A percentile compares a stretch with the other conserved stretches of the same genome.
Evolutionary conservation across 2,329 filamentous ascomycete species (phyloP).

Genomic region (Xylaria sp.): DNA sequence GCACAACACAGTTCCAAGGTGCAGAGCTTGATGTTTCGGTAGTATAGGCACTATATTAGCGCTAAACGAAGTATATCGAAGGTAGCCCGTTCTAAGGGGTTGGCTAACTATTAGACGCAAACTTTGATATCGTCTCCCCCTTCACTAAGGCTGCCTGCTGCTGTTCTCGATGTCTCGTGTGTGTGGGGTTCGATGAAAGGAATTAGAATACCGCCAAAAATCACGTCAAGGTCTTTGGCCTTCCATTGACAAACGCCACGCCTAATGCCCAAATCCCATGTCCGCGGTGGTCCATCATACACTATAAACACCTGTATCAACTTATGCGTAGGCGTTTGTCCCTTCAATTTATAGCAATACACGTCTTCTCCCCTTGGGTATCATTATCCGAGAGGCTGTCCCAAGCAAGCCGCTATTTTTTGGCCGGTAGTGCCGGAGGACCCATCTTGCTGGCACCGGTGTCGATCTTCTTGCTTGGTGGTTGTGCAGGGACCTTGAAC

Average conservation of each 20-base stretch:
- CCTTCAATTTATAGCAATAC: conserved; percentile 8
- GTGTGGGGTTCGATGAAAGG: background rate
- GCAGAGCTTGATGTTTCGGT: background rate
- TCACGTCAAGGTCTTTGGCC: conserved; percentile 4
- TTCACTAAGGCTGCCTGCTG: background rate
- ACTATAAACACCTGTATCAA: background rate
- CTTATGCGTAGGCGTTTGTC: conserved; percentile 9
- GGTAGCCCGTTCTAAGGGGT: background rate
- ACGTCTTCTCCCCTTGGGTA: conserved; percentile 3
- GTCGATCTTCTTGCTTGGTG: conserved; percentile 74
- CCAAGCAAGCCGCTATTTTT: conserved; percentile 38
- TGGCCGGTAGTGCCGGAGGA: conserved; percentile 45
- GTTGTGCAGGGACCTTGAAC: conserved; percentile 78
- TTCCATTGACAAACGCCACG: conserved; percentile 29
- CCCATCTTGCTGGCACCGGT: conserved; percentile 67
- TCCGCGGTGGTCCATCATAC: conserved; percentile 11
- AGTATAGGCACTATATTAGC: conserved; percentile 8
- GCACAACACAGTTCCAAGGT: background rate
- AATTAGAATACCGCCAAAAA: background rate
- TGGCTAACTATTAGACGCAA: conserved; percentile 5
- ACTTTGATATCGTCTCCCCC: conserved; percentile 2
- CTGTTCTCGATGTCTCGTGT: background rate
- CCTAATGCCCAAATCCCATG: conserved; percentile 19
- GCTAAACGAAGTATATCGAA: conserved; percentile 11
- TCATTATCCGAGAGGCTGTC: background rate